Percentiles rank a stretch among this genome's conserved stretches.
These are phyloP conservation scores for Talaromyces pinophilus DNA, from an alignment of 2,329 filamentous ascomycete genomes.

Conservation along the genomic window DNA sequence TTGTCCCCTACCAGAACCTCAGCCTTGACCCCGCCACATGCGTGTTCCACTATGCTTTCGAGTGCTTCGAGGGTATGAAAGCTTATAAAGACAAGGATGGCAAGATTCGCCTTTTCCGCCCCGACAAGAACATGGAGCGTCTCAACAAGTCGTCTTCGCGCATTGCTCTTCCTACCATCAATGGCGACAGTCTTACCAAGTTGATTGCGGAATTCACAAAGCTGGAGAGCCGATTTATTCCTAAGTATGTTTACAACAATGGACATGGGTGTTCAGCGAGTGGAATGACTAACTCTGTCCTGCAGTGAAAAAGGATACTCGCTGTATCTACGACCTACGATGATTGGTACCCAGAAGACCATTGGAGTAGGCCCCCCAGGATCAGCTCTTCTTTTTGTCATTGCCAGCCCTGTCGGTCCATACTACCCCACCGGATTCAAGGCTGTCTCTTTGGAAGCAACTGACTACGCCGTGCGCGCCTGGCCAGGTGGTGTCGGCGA, in stretches of 20 bases:
- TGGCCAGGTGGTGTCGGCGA: conserved; percentile 98
- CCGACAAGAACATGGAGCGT: conserved; percentile 93
- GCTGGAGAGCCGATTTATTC: conserved; percentile 87
- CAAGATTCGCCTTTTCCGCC: conserved; percentile 82
- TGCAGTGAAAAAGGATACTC: conserved; percentile 74
- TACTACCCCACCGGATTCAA: conserved; percentile 99
- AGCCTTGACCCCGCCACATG: conserved; percentile 93
- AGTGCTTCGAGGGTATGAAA: conserved; percentile 99
- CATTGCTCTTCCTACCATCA: conserved; percentile 89
- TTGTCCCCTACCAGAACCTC: conserved; percentile 94
- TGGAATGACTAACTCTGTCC: background rate
- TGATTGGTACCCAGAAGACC: conserved; percentile 95
- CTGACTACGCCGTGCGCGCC: conserved; percentile 92
- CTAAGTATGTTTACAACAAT: conserved; percentile 56
- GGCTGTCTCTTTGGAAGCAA: conserved; percentile 91
- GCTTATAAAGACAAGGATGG: conserved; percentile 88
- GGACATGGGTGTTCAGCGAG: background rate
- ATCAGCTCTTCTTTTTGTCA: conserved; percentile 88
- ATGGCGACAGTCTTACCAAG: conserved; percentile 70
- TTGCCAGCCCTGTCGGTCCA: conserved; percentile 92
- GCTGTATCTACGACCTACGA: conserved; percentile 89
- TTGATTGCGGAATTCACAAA: conserved; percentile 78
- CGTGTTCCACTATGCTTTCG: conserved; percentile 98
- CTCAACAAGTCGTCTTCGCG: conserved; percentile 88
- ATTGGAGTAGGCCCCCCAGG: conserved; percentile 91